These are phyloP conservation scores for Hypomontagnella submonticulosa DNA, from an alignment of 495 filamentous ascomycete species.

Conservation along the genomic window DNA sequence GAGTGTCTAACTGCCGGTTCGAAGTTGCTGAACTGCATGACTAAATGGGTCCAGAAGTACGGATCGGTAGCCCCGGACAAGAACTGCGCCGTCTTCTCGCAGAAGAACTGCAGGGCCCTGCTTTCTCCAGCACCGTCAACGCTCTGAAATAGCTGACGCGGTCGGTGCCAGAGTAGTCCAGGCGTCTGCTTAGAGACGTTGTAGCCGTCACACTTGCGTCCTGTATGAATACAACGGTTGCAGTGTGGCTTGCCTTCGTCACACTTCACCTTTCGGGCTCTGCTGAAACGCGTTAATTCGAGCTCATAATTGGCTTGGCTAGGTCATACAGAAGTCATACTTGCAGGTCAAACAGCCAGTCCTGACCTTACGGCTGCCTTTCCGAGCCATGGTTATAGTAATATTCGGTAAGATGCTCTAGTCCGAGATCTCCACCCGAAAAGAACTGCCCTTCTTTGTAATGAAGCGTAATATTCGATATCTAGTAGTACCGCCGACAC, in stretches of 20 bases:
- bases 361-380: constrained; percentile 52
- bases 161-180: constrained; percentile 42
- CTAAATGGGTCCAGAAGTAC: constrained; percentile 64
- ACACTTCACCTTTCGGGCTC: constrained; percentile 53
- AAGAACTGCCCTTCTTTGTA: constrained; percentile 2
- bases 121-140: constrained; percentile 44
- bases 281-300: constrained; percentile 21
- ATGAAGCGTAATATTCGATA: constrained; percentile 6
- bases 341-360: constrained; percentile 56
- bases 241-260: constrained; percentile 52
- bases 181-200: constrained; percentile 31
- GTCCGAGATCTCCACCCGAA: constrained; percentile 13
- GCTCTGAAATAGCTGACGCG: constrained; percentile 40
- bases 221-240: constrained; percentile 45
- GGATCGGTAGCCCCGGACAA: constrained; percentile 57
- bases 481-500: background rate
- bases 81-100: constrained; percentile 49
- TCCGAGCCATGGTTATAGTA: constrained; percentile 45
- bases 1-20: constrained; percentile 68
- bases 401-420: background rate
- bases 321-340: constrained; percentile 37
- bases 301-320: constrained; percentile 8
- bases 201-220: constrained; percentile 50
- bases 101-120: constrained; percentile 58
- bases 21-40: constrained; percentile 60